Percentiles rank a stretch among this genome's conserved stretches.
Evolutionary conservation across 2,329 filamentous ascomycete genomes (phyloP).

Genomic region (Onygenales sp.): DNA sequence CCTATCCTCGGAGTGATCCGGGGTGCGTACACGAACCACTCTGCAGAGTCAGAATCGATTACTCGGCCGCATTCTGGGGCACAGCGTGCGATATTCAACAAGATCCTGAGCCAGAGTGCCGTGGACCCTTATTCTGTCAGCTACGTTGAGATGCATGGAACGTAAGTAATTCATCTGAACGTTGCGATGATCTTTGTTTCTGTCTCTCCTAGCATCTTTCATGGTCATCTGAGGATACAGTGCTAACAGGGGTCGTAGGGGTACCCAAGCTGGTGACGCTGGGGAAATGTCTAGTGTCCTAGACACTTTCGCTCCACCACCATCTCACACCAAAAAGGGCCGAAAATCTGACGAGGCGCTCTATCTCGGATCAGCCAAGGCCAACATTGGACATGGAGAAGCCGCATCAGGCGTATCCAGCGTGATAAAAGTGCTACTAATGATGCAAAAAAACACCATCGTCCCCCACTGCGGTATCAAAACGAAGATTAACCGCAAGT

Average conservation of each 20-base stretch:
- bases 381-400: slow-evolving; percentile 56
- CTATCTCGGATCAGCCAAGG: slow-evolving; percentile 48
- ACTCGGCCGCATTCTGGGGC: slow-evolving; percentile 72
- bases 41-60: slow-evolving; percentile 70
- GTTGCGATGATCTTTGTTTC: too few species aligned
- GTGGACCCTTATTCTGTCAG: slow-evolving; percentile 67
- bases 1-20: slow-evolving; percentile 61
- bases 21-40: slow-evolving; percentile 71
- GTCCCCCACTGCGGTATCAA: slow-evolving; percentile 28
- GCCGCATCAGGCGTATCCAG: slow-evolving; percentile 47
- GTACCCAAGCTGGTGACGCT: slow-evolving; percentile 74
- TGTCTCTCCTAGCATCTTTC: too few species aligned
- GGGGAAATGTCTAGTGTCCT: slow-evolving; percentile 74
- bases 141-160: slow-evolving; percentile 86
- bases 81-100: slow-evolving; percentile 61
- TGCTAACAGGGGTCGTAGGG: slow-evolving; percentile 21
- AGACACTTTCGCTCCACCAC: slow-evolving; percentile 46
- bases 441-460: slow-evolving; percentile 26
- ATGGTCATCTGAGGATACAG: too few species aligned
- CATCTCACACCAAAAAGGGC: neutral
- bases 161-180: slow-evolving; percentile 21
- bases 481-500: slow-evolving; percentile 29
- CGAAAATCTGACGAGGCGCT: neutral
- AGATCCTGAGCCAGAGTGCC: slow-evolving; percentile 62
- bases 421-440: slow-evolving; percentile 28